phyloP scores from a whole-genome alignment of 805 yeast species.

The Yamadazyma phyllophila region DNA sequence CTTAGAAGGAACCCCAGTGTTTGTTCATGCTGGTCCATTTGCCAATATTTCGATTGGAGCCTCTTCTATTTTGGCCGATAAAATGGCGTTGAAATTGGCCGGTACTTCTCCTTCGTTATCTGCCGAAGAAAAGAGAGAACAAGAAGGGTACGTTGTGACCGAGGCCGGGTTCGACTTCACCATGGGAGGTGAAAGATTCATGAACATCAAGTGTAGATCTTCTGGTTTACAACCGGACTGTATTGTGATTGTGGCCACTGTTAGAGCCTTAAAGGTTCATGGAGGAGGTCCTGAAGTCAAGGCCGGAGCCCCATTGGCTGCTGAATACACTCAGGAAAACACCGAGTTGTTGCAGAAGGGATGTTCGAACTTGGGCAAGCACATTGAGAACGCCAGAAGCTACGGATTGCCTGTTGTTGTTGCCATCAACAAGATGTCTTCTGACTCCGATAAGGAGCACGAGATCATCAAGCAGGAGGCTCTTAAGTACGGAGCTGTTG shows the following conservation, averaged over 20 bases:
- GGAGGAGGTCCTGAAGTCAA: conserved; percentile 90
- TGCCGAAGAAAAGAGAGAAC: conserved; percentile 42
- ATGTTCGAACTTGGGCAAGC: conserved; percentile 73
- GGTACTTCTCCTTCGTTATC: conserved; percentile 55
- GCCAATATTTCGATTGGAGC: conserved; percentile 89
- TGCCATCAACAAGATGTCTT: conserved; percentile 76
- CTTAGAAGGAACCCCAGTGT: conserved; percentile 83
- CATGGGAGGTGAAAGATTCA: conserved; percentile 88
- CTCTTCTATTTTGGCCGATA: conserved; percentile 78
- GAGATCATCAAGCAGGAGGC: conserved; percentile 66
- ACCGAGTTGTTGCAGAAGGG: conserved; percentile 67
- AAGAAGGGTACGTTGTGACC: conserved; percentile 75
- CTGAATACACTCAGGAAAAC: conserved; percentile 70
- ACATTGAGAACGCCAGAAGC: conserved; percentile 65
- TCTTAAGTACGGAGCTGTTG: conserved; percentile 72
- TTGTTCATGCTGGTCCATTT: conserved; percentile 87
- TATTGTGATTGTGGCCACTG: conserved; percentile 79
- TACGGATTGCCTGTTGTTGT: conserved; percentile 80
- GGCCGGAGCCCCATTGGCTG: conserved; percentile 78
- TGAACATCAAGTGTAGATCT: conserved; percentile 78
- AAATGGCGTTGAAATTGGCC: conserved; percentile 74
- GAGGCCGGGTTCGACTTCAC: conserved; percentile 91
- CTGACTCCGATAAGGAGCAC: conserved; percentile 69
- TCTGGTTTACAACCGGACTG: conserved; percentile 78
- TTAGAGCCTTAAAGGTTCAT: conserved; percentile 79